Base-by-base conservation (phyloP, 202 grass and related monocot species). In the Setaria viridis region DNA sequence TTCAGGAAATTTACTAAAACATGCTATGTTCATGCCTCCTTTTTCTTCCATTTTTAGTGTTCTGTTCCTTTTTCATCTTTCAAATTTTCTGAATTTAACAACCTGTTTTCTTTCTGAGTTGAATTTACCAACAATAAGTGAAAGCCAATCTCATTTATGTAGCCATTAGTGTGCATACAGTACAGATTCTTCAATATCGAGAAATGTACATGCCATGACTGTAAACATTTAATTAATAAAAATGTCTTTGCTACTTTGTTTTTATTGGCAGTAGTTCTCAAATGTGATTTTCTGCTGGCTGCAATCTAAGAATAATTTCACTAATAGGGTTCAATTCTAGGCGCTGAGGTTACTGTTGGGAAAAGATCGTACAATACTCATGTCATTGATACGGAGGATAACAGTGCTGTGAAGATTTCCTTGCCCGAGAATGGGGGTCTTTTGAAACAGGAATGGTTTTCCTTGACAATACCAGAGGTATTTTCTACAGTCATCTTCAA, bases 291-390 rank as follows among this genome's bases (percentile, higher is more conserved):
- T 9, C 45, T 87, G 25, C 30, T 62, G 32, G 75, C 70, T 77
- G 82, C 62, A 89, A 79, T 62, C 97, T 93, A 91, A 93, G 85
- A 85, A 90, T 66, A 93, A 80, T 93, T 96, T 96, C 77, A 66
- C 88, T 94, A 96, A 86, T 88, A 99, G 97, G 97, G 97, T 94
- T 94, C 97, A 87, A 89, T 99, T 91, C 93, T 96, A 90, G 94
- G 97, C 75, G 90, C 94, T 42, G 94, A 94, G 86, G 88, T 96
- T 86, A 91, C 88, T 83, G 90, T 96, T 82, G 92, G 90, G 33
- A 92, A 86, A 79, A 91, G 48, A 87, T 94, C 87, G 1, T 99
- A 90, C 85, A 85, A 55, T 69, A 93, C 90, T 41, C 88, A 90
- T 83, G 87, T 99, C 74, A 80, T 99, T 84, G 97, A 93, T 86